Percentiles rank a stretch among this genome's conserved stretches.
phyloP scores from a whole-genome alignment of 768 basidiomycete species.

The Termitomyces sp. region DNA sequence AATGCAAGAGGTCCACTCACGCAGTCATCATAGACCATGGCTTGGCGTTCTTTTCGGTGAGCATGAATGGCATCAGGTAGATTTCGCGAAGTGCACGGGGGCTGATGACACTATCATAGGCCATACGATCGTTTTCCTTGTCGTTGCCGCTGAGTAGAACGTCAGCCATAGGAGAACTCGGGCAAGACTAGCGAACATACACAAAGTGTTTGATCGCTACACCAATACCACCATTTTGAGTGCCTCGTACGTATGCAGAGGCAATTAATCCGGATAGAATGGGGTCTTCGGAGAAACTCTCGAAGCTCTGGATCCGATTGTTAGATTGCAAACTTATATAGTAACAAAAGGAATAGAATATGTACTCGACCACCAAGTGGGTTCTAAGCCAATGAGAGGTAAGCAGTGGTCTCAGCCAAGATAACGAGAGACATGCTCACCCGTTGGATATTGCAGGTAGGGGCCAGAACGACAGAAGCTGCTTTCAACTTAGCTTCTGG shows the following conservation, averaged over 20 bases:
- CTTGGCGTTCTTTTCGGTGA: constrained; percentile 60
- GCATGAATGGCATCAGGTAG: constrained; percentile 74
- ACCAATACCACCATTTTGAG: constrained; percentile 75
- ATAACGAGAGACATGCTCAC: constrained; percentile 29
- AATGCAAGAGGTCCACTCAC: constrained; percentile 33
- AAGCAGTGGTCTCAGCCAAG: neutral
- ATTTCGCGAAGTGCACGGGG: constrained; percentile 70
- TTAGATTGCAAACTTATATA: neutral
- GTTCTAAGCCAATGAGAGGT: constrained; percentile 34
- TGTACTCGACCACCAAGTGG: constrained; percentile 68
- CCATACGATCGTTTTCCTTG: constrained; percentile 76
- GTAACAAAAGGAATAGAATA: constrained; percentile 2
- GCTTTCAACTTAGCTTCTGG: constrained; percentile 68
- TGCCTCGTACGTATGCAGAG: constrained; percentile 70
- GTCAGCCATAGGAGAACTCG: neutral
- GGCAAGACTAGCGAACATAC: constrained; percentile 30
- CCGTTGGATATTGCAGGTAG: constrained; percentile 84
- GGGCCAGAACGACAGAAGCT: constrained; percentile 69
- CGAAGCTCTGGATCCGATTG: constrained; percentile 50
- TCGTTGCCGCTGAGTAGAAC: constrained; percentile 58
- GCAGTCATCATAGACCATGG: constrained; percentile 75
- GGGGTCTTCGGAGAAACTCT: constrained; percentile 80
- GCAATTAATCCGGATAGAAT: constrained; percentile 67
- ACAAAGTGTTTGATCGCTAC: constrained; percentile 81
- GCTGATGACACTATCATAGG: constrained; percentile 62